Evolutionary conservation across 2,329 filamentous ascomycete species (phyloP).

Genomic region (Sordariomycetes sp.): DNA sequence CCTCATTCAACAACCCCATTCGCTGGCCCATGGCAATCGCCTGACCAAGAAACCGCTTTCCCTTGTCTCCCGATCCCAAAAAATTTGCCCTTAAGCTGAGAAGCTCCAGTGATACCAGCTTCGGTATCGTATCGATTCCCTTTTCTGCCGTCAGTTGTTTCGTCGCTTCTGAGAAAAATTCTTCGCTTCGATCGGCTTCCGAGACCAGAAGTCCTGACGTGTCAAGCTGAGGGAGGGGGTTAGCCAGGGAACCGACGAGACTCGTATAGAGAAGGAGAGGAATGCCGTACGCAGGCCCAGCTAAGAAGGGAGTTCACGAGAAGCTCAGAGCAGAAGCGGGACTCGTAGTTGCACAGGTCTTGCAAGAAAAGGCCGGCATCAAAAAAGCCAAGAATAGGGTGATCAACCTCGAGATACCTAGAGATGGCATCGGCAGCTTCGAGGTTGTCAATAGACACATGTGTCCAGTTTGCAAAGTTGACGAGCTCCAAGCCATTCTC

Average conservation of each 20-base stretch:
- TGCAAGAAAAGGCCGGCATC: conserved; percentile 21
- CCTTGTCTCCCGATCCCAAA: conserved; percentile 3
- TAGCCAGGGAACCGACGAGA: too few species aligned
- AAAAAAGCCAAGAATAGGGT: conserved; percentile 26
- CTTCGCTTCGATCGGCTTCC: neutral
- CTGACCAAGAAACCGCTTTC: conserved; percentile 2
- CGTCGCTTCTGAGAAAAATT: conserved; percentile 2
- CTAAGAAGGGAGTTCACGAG: conserved; percentile 24
- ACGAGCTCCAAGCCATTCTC: neutral
- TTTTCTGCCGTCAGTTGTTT: neutral
- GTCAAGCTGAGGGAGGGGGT: too few species aligned
- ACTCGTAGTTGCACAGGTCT: conserved; percentile 15
- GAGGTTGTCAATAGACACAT: conserved; percentile 1
- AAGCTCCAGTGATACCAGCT: conserved; percentile 4
- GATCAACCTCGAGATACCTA: conserved; percentile 24
- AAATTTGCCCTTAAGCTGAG: conserved; percentile 5
- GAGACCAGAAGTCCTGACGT: too few species aligned
- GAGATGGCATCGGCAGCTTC: conserved; percentile 14
- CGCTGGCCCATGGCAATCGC: conserved; percentile 3
- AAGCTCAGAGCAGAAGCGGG: conserved; percentile 20
- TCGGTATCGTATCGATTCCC: conserved; percentile 1
- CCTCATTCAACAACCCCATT: conserved; percentile 3
- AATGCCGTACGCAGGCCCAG: conserved; percentile 18
- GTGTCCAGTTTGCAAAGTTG: conserved; percentile 5
- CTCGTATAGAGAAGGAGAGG: too few species aligned